Base-by-base conservation (phyloP, 805 yeast species). In the Metschnikowia similis region DNA sequence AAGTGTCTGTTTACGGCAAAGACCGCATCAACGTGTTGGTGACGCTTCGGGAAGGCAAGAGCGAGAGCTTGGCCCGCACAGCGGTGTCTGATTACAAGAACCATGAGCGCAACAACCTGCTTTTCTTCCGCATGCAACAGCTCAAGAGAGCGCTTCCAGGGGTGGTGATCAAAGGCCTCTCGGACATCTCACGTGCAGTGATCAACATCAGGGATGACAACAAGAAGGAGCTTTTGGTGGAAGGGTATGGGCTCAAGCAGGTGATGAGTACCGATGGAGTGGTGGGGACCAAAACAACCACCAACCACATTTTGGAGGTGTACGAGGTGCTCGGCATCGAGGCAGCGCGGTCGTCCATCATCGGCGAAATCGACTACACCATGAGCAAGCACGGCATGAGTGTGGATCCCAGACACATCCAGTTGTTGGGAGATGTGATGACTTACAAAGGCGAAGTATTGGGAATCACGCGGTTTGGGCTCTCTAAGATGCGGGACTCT, bases 301-400 rank as follows among this genome's bases (percentile, higher is more conserved):
- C 99, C 10, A 94, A 94, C 66, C 99, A 94, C 70, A 84, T 94
- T 32, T 72, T 94, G 54, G 99, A 94, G 66, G 90, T 92, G 55
- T 82, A 81, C 58, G 82, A 82, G 56, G 97, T 92, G 5, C 75
- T 94, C 54, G 99, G 99, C 62, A 95, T 94, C 56, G 99, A 94
- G 68, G 99, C 99, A 1, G 99, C 99, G 1, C 80, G 99, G 66
- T 74, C 89, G 0, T 85, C 96, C 59, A 94, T 94, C 66, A 87
- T 94, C 65, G 83, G 83, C 55, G 99, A 94, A 74, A 94, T 94
- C 68, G 96, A 88, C 65, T 90, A 90, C 65, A 94, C 99, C 48
- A 94, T 94, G 99, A 84, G 96, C 65, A 89, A 90, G 70, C 99
- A 94, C 76, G 99, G 99, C 71, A 94, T 94, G 99, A 89, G 96